These are phyloP conservation scores for Mortierella sp. DNA, from an alignment of 371 early-diverging fungal species.

Conservation along the genomic window DNA sequence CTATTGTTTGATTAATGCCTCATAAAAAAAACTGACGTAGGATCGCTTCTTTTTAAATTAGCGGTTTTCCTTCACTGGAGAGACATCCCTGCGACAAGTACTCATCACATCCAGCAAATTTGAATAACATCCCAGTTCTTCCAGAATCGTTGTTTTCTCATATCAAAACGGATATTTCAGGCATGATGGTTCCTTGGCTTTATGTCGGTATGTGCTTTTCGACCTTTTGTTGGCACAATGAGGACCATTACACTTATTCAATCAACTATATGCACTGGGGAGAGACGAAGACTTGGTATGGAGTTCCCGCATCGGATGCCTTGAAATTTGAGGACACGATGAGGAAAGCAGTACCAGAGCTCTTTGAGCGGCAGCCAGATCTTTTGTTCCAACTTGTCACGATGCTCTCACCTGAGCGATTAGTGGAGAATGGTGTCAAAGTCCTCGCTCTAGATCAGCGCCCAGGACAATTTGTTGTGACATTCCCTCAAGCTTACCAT, in stretches of 20 bases:
- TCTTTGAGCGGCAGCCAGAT: slow-evolving; percentile 93
- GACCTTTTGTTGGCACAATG: slow-evolving; percentile 98
- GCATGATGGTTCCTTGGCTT: slow-evolving; percentile 97
- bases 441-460: slow-evolving; percentile 90
- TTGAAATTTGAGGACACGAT: slow-evolving; percentile 87
- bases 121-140: slow-evolving; percentile 88
- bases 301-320: slow-evolving; percentile 88
- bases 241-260: slow-evolving; percentile 96
- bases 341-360: slow-evolving; percentile 85
- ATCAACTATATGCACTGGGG: slow-evolving; percentile 98
- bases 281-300: slow-evolving; percentile 98
- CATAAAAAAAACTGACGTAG: neutral
- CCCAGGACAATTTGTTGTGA: slow-evolving; percentile 95
- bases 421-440: slow-evolving; percentile 79
- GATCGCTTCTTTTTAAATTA: slow-evolving; percentile 24
- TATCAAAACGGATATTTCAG: slow-evolving; percentile 90
- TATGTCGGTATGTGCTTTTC: slow-evolving; percentile 97
- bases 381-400: slow-evolving; percentile 93
- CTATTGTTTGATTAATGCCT: neutral
- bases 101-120: slow-evolving; percentile 85
- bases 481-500: slow-evolving; percentile 96
- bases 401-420: slow-evolving; percentile 85
- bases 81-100: slow-evolving; percentile 71
- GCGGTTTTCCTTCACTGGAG: slow-evolving; percentile 83
- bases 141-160: slow-evolving; percentile 87